A percentile compares a stretch with the other conserved stretches of the same genome.
phyloP scores from a whole-genome alignment of 2,329 filamentous ascomycete species.

The Pseudogymnoascus verrucosus region DNA sequence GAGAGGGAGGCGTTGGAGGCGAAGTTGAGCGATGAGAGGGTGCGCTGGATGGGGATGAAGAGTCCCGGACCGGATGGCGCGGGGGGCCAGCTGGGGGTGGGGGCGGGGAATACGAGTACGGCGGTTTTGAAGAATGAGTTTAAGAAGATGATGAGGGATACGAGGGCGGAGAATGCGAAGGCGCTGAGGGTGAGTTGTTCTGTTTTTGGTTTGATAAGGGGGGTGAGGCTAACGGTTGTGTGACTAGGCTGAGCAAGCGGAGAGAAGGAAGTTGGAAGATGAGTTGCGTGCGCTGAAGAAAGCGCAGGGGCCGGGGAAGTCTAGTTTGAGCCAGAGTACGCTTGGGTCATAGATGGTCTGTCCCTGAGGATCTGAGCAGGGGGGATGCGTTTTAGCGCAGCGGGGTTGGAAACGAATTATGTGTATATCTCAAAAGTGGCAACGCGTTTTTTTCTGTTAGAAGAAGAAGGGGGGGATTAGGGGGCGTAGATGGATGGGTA shows the following conservation, averaged over 20 bases:
- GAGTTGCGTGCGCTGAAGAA: conserved; percentile 44
- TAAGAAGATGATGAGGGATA: conserved; percentile 74
- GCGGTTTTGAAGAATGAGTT: conserved; percentile 66
- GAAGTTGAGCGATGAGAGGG: conserved; percentile 58
- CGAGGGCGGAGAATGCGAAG: conserved; percentile 57
- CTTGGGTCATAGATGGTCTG: background rate
- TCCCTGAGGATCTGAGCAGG: too few species aligned
- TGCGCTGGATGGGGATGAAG: conserved; percentile 55
- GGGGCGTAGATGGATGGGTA: background rate
- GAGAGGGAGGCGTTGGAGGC: conserved; percentile 55
- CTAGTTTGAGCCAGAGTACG: conserved; percentile 24
- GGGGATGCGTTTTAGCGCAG: background rate
- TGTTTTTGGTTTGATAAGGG: background rate
- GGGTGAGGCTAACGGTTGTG: conserved; percentile 13
- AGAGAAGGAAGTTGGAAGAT: conserved; percentile 57
- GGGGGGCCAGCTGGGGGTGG: conserved; percentile 23
- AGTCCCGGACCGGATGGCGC: conserved; percentile 37
- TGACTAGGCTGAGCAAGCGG: conserved; percentile 60
- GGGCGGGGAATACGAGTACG: conserved; percentile 44
- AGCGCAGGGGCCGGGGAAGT: conserved; percentile 28
- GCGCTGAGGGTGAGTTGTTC: conserved; percentile 50
- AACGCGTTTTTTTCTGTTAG: background rate
- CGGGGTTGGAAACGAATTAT: background rate
- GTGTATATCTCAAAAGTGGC: conserved; percentile 4
- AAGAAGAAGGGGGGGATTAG: background rate